These are phyloP conservation scores for Paragyromitra xinjiangensis DNA, from an alignment of 495 filamentous ascomycete genomes.

Conservation along the genomic window DNA sequence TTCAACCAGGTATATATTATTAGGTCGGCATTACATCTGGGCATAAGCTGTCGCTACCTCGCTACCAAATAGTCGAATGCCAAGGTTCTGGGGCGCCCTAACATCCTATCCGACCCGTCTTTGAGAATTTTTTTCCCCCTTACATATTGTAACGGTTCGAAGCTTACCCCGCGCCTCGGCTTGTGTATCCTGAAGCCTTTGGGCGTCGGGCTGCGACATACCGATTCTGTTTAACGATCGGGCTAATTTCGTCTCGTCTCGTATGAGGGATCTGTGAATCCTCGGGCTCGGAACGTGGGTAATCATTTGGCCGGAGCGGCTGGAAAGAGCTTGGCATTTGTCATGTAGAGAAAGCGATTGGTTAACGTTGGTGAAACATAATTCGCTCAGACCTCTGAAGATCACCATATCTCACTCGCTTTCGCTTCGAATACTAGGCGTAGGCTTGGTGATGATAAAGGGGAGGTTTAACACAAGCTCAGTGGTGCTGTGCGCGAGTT, in stretches of 20 bases:
- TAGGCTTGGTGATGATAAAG: too few relatives aligned
- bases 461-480: too few relatives aligned
- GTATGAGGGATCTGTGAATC: neutral
- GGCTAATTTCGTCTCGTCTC: neutral
- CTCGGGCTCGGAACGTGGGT: neutral
- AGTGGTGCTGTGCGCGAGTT: too few relatives aligned
- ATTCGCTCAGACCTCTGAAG: neutral
- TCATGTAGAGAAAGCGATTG: neutral
- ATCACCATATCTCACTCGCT: neutral
- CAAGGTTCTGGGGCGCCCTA: neutral
- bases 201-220: neutral
- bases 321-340: neutral
- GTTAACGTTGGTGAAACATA: neutral
- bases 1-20: neutral
- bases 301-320: neutral
- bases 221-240: neutral
- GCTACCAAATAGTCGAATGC: neutral
- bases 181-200: neutral
- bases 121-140: neutral
- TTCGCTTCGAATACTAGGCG: too few relatives aligned
- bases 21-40: neutral
- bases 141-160: neutral
- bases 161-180: neutral
- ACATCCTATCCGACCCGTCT: neutral
- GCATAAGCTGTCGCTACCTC: neutral